phyloP scores from a whole-genome alignment of 2,329 filamentous ascomycete genomes.

The Talaromyces sp. region DNA sequence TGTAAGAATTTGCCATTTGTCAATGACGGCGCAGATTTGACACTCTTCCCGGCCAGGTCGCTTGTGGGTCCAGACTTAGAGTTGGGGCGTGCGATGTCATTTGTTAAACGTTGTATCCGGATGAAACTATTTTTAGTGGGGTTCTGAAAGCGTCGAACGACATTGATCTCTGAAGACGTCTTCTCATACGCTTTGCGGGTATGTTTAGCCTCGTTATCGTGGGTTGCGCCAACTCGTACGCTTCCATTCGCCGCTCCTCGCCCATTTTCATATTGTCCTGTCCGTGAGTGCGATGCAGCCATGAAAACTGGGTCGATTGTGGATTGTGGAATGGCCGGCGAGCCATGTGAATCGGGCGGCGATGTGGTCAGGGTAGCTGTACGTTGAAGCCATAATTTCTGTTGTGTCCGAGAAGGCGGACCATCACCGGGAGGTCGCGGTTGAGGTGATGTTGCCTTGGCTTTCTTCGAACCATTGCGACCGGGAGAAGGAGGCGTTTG shows the following conservation, averaged over 20 bases:
- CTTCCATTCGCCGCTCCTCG: constrained; percentile 24
- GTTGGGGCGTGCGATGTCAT: constrained; percentile 15
- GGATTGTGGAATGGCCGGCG: constrained; percentile 26
- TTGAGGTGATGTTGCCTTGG: constrained; percentile 25
- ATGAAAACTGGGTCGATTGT: constrained; percentile 30
- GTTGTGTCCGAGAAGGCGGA: constrained; percentile 41
- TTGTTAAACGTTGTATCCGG: constrained; percentile 26
- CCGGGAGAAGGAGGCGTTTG: constrained; percentile 39
- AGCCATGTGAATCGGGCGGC: constrained; percentile 34
- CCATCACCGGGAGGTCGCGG: constrained; percentile 30
- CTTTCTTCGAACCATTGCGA: constrained; percentile 21
- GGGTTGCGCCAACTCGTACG: constrained; percentile 20
- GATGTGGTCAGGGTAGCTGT: constrained; percentile 41
- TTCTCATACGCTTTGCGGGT: constrained; percentile 41
- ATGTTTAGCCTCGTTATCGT: constrained; percentile 34
- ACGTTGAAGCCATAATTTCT: constrained; percentile 44
- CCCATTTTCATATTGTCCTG: constrained; percentile 25
- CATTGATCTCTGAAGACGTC: constrained; percentile 35
- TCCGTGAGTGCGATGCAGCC: constrained; percentile 20
- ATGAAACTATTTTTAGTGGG: constrained; percentile 39
- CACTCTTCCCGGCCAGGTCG: constrained; percentile 24
- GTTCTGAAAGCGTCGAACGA: constrained; percentile 41
- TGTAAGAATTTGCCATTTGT: constrained; percentile 20
- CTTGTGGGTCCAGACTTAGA: constrained; percentile 9
- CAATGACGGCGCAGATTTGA: constrained; percentile 30